A percentile compares a stretch with the other conserved stretches of the same genome.
These are phyloP conservation scores for Chlorociboria aeruginascens DNA, from an alignment of 495 filamentous ascomycete species.

Conservation along the genomic window DNA sequence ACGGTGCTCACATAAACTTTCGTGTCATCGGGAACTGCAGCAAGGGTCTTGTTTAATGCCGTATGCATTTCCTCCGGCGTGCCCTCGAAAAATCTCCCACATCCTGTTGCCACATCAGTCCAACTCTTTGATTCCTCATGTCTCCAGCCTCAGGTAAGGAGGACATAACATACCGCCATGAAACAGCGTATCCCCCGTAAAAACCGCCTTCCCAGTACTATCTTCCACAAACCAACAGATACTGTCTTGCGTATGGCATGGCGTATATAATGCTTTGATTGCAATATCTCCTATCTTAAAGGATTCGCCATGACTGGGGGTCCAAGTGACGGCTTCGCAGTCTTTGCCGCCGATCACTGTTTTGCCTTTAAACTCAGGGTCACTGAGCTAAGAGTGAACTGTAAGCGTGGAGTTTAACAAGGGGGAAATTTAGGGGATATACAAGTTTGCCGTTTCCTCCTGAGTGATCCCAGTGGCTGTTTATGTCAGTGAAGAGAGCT, in stretches of 20 bases:
- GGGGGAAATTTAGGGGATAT: conserved; percentile 4
- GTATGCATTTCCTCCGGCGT: conserved; percentile 83
- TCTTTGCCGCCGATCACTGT: conserved; percentile 81
- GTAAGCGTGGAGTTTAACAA: not conserved
- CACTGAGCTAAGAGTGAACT: conserved; percentile 46
- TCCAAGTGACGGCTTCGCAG: conserved; percentile 66
- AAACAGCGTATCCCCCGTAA: conserved; percentile 94
- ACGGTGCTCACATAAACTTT: conserved; percentile 65
- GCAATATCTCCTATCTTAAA: conserved; percentile 82
- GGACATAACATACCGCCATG: conserved; percentile 53
- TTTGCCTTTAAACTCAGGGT: conserved; percentile 35
- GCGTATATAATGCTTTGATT: conserved; percentile 85
- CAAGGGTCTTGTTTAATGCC: conserved; percentile 78
- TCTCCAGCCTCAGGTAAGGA: not conserved
- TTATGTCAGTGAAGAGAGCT: conserved; percentile 1
- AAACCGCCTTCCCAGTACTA: conserved; percentile 67
- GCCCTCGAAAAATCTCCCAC: conserved; percentile 96
- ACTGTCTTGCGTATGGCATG: conserved; percentile 96
- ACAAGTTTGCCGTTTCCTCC: conserved; percentile 82
- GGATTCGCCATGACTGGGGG: conserved; percentile 57
- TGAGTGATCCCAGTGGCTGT: conserved; percentile 87
- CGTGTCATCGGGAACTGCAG: conserved; percentile 76
- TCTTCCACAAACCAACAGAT: conserved; percentile 85
- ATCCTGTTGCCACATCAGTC: conserved; percentile 42
- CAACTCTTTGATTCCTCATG: not conserved